A percentile compares a stretch with the other conserved stretches of the same genome.
Evolutionary conservation across 352 stramenopile genomes (phyloP).

Genomic region (Globisporangium barbulae): DNA sequence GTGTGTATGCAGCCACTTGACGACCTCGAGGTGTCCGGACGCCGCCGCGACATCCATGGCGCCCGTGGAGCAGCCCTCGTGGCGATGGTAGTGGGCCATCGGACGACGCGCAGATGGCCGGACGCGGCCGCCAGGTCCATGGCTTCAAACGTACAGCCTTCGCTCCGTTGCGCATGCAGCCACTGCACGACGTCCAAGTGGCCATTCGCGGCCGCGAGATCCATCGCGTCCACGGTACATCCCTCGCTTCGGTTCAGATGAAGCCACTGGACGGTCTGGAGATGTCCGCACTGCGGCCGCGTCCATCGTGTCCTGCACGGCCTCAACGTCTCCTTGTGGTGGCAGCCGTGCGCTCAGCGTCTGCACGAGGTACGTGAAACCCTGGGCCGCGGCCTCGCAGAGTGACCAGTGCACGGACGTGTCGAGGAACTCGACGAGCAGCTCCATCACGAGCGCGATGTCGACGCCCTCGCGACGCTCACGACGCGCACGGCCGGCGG

Average conservation of each 20-base stretch:
- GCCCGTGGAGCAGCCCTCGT: slow-evolving; percentile 36
- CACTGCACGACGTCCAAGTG: slow-evolving; percentile 28
- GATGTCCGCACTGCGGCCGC: slow-evolving; percentile 18
- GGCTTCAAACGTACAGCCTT: slow-evolving; percentile 22
- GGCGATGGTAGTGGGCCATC: slow-evolving; percentile 22
- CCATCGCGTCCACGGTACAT: slow-evolving; percentile 26
- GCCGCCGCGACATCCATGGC: slow-evolving; percentile 34
- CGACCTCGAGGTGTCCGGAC: slow-evolving; percentile 27
- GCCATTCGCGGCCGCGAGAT: slow-evolving; percentile 26
- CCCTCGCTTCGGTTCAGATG: slow-evolving; percentile 24
- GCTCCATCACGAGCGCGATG: slow-evolving; percentile 39
- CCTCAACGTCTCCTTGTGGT: slow-evolving; percentile 17
- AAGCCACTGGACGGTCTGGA: slow-evolving; percentile 29
- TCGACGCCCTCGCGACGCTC: slow-evolving; percentile 36
- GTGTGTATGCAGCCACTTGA: slow-evolving; percentile 29
- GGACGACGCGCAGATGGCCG: slow-evolving; percentile 25
- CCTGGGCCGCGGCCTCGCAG: slow-evolving; percentile 38
- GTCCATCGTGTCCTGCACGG: slow-evolving; percentile 24
- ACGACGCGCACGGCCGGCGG: slow-evolving; percentile 46
- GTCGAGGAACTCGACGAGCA: slow-evolving; percentile 53
- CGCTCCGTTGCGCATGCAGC: slow-evolving; percentile 22
- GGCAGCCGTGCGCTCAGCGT: slow-evolving; percentile 29
- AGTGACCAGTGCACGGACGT: slow-evolving; percentile 42
- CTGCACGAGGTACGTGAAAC: slow-evolving; percentile 44
- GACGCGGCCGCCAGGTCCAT: slow-evolving; percentile 23